Evolutionary conservation across 164 flowering plant species (phyloP).

Genomic region (grape (Vitis vinifera)): DNA sequence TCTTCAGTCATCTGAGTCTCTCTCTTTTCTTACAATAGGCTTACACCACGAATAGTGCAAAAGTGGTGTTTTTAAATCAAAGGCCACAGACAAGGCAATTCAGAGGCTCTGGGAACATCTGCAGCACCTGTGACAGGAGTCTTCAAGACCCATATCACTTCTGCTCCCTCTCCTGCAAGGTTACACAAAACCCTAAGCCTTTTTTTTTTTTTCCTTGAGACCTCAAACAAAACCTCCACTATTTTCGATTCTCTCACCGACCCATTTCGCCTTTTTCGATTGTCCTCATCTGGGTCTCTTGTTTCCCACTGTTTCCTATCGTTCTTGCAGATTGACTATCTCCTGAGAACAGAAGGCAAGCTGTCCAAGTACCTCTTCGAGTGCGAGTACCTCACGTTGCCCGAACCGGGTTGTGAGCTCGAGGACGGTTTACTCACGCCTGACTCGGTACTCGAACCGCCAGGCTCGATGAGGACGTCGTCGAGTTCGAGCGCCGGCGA

Average conservation of each 20-base stretch:
- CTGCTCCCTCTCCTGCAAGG: conserved; percentile 96
- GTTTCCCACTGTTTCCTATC: not conserved
- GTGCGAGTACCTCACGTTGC: conserved; percentile 50
- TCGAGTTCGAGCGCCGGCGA: conserved; percentile 48
- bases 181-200: conserved; percentile 4
- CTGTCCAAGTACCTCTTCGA: conserved; percentile 45
- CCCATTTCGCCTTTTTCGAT: conserved; percentile 4
- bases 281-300: conserved; percentile 17
- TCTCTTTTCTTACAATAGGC: conserved; percentile 32
- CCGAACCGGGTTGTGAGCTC: conserved; percentile 40
- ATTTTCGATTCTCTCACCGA: not conserved
- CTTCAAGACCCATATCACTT: conserved; percentile 72
- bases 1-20: not conserved
- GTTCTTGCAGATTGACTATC: conserved; percentile 48
- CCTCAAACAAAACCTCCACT: conserved; percentile 25
- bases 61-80: conserved; percentile 73
- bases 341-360: conserved; percentile 44
- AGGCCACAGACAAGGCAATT: conserved; percentile 63
- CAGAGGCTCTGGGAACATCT: conserved; percentile 62
- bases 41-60: conserved; percentile 74
- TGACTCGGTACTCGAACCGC: conserved; percentile 66
- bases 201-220: conserved; percentile 14
- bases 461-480: conserved; percentile 35
- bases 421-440: conserved; percentile 69
- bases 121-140: conserved; percentile 71